These are phyloP conservation scores for Dianthus caryophyllus DNA, from an alignment of 148 eudicot species.

Conservation along the genomic window DNA sequence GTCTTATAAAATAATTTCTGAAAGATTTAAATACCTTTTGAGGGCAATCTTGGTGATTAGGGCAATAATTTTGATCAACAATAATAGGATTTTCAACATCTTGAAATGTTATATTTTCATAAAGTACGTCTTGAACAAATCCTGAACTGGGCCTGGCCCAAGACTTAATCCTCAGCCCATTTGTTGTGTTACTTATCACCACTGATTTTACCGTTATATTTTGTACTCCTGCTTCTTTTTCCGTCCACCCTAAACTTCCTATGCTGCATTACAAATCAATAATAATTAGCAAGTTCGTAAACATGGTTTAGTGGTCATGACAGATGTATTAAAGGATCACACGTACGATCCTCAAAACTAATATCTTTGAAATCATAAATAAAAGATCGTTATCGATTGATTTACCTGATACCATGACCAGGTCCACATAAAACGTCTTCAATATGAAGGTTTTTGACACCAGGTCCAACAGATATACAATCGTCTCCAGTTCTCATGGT, in stretches of 20 bases:
- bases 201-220: slow-evolving; percentile 39
- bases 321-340: too few species aligned
- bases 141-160: slow-evolving; percentile 41
- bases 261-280: slow-evolving; percentile 27
- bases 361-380: too few species aligned
- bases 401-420: slow-evolving; percentile 44
- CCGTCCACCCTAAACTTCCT: slow-evolving; percentile 47
- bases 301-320: too few species aligned
- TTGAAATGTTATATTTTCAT: slow-evolving; percentile 23
- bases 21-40: slow-evolving; percentile 34
- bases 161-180: slow-evolving; percentile 55
- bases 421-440: slow-evolving; percentile 31
- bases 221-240: slow-evolving; percentile 41
- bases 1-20: too few species aligned
- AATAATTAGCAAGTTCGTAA: too few species aligned
- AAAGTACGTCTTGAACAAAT: slow-evolving; percentile 20
- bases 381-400: not conserved
- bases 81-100: slow-evolving; percentile 47
- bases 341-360: too few species aligned
- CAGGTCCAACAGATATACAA: slow-evolving; percentile 39
- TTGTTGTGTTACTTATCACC: slow-evolving; percentile 35
- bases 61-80: slow-evolving; percentile 54
- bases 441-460: slow-evolving; percentile 30
- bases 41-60: slow-evolving; percentile 32
- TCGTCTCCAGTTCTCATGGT: slow-evolving; percentile 40